Base-by-base conservation (phyloP, 2,329 filamentous ascomycete species). In the Fusarium pseudoanthophilum region DNA sequence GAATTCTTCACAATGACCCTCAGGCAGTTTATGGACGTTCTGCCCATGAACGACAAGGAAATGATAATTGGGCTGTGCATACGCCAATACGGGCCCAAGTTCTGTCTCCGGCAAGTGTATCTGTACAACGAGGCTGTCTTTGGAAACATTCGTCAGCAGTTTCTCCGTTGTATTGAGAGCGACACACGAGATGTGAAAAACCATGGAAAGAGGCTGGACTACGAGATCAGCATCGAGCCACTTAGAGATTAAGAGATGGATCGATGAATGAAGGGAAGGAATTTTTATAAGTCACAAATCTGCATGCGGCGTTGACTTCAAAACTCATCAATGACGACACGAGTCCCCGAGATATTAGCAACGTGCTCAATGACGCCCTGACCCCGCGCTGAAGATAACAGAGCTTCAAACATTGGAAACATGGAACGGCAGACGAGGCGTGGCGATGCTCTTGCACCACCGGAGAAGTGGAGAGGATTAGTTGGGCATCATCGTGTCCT, bases 271-370 rank as follows among this genome's bases (percentile, higher is more conserved):
- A 62, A 64, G 43, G 15, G 39, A 11, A 9, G 21, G 36, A 28
- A 61, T 28, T 57, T 21, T 57, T 21, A 28, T 20, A 16, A 59
- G 32, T 30, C 75, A 82, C n/a, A 78, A 66, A 30, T 77, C 73
- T 39, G 75, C 82, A 72, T 39, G 75, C 82, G 26, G 72, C 77
- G 61, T 76, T 82, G 58, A 82, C 80, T 63, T 81, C 79, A 40
- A 71, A 62, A 46, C 30, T 76, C n/a, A 75, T 82, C 55, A 67
- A 60, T 48, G 28, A 67, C 60, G 64, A 77, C 67, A 68, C 57
- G 56, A 40, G 71, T 60, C 37, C 58, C 32, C 34, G 18, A 36
- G 61, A 63, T 48, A 78, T 80, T 48, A 72, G 76, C 60, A 53
- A 76, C 18, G 76, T 82, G 75, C 75, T 80, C 43, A 71, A n/a